Conservation (phyloP, 108 stramenopile genomes). For the Craspedostauros australis region DNA sequence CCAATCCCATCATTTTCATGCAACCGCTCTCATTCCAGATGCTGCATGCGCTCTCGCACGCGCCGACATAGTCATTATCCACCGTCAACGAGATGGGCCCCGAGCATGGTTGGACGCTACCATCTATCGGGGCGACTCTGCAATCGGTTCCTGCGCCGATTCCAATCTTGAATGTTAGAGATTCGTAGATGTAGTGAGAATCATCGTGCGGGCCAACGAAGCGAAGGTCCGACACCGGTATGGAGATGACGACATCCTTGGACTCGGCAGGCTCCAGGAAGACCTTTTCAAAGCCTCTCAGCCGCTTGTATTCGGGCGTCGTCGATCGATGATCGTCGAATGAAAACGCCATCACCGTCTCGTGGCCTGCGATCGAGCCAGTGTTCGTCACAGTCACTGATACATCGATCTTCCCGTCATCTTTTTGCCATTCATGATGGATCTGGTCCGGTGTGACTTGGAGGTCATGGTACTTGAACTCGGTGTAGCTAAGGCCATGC, state of each 20-base stretch:
- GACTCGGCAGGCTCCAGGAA: conserved; percentile 28
- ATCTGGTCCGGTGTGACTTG: conserved; percentile 5
- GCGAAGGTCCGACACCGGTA: conserved; percentile 29
- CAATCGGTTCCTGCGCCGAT: conserved; percentile 40
- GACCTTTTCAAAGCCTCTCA: conserved; percentile 41
- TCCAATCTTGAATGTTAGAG: conserved; percentile 52
- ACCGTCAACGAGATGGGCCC: conserved; percentile 17
- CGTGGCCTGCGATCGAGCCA: conserved; percentile 26
- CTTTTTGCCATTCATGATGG: conserved; percentile 5
- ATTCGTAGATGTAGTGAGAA: conserved; percentile 34
- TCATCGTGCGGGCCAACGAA: conserved; percentile 59
- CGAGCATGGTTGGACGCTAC: conserved; percentile 14
- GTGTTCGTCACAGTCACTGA: conserved; percentile 33
- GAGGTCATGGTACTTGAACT: conserved; percentile 32
- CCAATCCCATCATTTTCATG: not conserved
- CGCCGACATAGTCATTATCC: conserved; percentile 25
- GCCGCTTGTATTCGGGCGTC: conserved; percentile 61
- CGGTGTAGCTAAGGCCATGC: conserved; percentile 47
- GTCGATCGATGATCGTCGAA: conserved; percentile 48
- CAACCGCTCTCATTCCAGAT: conserved; percentile 33
- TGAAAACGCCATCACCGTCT: conserved; percentile 42
- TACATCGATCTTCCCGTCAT: conserved; percentile 6
- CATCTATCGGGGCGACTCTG: conserved; percentile 11
- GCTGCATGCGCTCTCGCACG: conserved; percentile 49
- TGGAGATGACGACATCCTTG: conserved; percentile 8